Evolutionary conservation across 2,329 filamentous ascomycete genomes (phyloP), one percentile per base, ranked within the genome.

Genomic region (Monosporascus sp.): DNA sequence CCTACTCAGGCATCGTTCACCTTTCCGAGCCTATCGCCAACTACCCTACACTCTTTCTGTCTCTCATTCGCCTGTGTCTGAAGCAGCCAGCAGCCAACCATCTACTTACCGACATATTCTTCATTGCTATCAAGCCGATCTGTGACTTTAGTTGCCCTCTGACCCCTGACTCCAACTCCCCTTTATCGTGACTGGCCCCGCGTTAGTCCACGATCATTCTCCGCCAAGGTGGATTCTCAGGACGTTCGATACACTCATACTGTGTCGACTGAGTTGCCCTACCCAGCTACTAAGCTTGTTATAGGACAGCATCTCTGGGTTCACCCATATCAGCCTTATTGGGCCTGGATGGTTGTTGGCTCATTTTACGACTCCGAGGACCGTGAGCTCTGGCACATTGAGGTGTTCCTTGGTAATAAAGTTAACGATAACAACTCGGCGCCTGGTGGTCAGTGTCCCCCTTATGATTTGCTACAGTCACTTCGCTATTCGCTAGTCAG

Each of bases 291-390:
- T 3, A 76, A 74, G 54, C 68, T 78, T 27, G 58, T 75, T 57
- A 68, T 79, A 49, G 76, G 72, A 19, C 76, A 78, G 58, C 66
- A 73, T 51, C 60, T 75, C 45, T 60, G 70, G 49, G 55, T 65
- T 8, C 68, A 66, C 17, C 64, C 61, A 2, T 63, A 67, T 24
- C 60, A 64, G 3, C 66, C 63, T 0, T 70, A 61, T 54, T 79
- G 75, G 74, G 76, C 72, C 17, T 78, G 72, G 70, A 68, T 80
- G 47, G 67, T 78, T 22, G 67, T 77, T 16, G 77, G 70, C 0
- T 71, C 72, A 1, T 80, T 79, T 51, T 78, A 76, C 63, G 75
- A 80, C 65, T 51, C 57, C 1, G 52, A 70, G 9, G 70, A 71
- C 43, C 65, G 63, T 37, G 62, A 70, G 4, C 54, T 80, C 40